Evolutionary conservation across 2,329 filamentous ascomycete genomes (phyloP), one percentile per base, ranked within the genome.

Genomic region (Nemania diffusa): DNA sequence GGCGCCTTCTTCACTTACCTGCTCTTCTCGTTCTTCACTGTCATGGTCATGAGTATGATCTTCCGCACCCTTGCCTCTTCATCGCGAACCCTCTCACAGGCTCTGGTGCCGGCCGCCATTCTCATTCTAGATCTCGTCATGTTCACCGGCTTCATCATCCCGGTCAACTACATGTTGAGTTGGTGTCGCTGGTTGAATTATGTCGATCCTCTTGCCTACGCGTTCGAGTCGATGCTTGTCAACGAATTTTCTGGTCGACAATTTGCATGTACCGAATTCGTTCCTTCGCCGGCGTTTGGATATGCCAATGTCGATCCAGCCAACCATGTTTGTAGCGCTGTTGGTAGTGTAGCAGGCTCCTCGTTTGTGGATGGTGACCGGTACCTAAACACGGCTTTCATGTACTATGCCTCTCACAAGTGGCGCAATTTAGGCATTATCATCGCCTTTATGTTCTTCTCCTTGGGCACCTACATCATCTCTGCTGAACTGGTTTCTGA

Each of bases 151-250:
- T 92, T 94, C 76, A 85, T 88, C 64, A 85, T 90, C 61, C 87
- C 86, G 0, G 85, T 84, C 73, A 79, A 82, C 60, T 88, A 95
- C 79, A 96, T 93, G 91, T 85, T 91, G 6, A 87, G 83, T 1
- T 97, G 93, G 92, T 91, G 91, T 73, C 85, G 89, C 67, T 97
- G 93, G 93, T 88, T 97, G 69, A 91, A 91, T 76, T 95, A 92
- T 76, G 82, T 96, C 44, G 90, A 97, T 68, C 92, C 92, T 2
- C 85, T 97, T 11, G 88, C 88, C 1, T 97, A 97, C 71, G 88
- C 89, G 0, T 97, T 97, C 74, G 93, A 97, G 78, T 83, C 89
- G 0, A 84, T 97, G 27, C 91, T 95, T 85, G 86, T 92, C 70
- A 97, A 97, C 79, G 94, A 97, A 78, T 97, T 97, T 76, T 80